A percentile compares a stretch with the other conserved stretches of the same genome.
These are phyloP conservation scores for Globisporangium carolinianum DNA, from an alignment of 352 stramenopile species.

Conservation along the genomic window DNA sequence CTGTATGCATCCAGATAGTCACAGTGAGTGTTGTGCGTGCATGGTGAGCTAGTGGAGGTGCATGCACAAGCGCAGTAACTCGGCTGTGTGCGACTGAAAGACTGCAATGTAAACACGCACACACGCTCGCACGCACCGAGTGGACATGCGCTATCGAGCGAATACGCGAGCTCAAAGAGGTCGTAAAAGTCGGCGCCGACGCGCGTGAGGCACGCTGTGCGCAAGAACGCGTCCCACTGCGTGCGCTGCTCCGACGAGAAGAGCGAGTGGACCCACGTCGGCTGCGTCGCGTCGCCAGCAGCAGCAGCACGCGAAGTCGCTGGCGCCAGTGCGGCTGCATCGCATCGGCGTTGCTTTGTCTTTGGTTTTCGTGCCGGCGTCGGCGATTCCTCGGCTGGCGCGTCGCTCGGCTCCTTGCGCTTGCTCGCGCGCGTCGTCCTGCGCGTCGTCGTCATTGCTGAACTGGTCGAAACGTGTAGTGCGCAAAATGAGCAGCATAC, in stretches of 20 bases:
- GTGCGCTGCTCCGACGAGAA: constrained; percentile 13
- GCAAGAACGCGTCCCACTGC: constrained; percentile 35
- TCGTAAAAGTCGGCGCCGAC: constrained; percentile 35
- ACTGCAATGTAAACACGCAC: too few species aligned
- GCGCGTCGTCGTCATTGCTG: too few species aligned
- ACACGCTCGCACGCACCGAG: constrained; percentile 26
- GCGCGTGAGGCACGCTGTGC: constrained; percentile 24
- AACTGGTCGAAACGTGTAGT: too few species aligned
- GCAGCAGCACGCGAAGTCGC: neutral
- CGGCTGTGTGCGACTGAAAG: too few species aligned
- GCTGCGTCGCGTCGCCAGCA: neutral
- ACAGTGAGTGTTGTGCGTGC: too few species aligned
- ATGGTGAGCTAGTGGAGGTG: too few species aligned
- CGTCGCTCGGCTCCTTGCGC: neutral
- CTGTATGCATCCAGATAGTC: too few species aligned
- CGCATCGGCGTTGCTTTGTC: neutral
- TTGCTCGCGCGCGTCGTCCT: constrained; percentile 1
- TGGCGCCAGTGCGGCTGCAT: too few species aligned
- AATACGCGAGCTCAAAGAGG: constrained; percentile 33
- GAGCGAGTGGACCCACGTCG: neutral
- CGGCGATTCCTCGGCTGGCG: neutral
- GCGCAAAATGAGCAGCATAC: too few species aligned
- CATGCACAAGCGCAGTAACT: neutral
- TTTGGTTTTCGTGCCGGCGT: neutral
- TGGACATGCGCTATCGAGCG: constrained; percentile 21